Conservation (phyloP, 768 basidiomycete genomes). For the Candolleomyces eurysporus region DNA sequence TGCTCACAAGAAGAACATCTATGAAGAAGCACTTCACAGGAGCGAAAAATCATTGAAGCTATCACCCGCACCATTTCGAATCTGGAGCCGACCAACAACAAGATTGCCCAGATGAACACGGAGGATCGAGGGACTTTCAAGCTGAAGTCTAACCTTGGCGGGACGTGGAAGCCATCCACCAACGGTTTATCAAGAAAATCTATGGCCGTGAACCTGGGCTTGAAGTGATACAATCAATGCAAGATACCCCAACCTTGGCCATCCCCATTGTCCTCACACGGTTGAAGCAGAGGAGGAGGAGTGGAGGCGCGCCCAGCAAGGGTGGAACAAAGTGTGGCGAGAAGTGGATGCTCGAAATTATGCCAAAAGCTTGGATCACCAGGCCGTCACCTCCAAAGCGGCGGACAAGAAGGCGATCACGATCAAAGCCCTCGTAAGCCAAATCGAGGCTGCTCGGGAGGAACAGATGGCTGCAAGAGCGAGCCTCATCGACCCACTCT, state of each 20-base stretch:
- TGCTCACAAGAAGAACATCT: slow-evolving; percentile 90
- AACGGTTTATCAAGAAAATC: slow-evolving; percentile 94
- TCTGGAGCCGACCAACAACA: slow-evolving; percentile 88
- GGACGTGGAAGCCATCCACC: slow-evolving; percentile 84
- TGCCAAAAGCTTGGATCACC: slow-evolving; percentile 90
- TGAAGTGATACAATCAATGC: slow-evolving; percentile 84
- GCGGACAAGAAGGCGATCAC: slow-evolving; percentile 85
- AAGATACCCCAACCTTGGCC: slow-evolving; percentile 86
- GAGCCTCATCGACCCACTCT: slow-evolving; percentile 52
- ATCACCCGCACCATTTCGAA: slow-evolving; percentile 86
- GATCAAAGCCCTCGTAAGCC: slow-evolving; percentile 72
- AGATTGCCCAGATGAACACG: slow-evolving; percentile 72
- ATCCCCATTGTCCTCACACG: slow-evolving; percentile 88
- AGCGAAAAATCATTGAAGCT: slow-evolving; percentile 96
- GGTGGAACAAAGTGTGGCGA: slow-evolving; percentile 99
- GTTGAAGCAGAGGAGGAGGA: slow-evolving; percentile 94
- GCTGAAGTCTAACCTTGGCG: slow-evolving; percentile 85
- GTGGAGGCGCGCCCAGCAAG: slow-evolving; percentile 95
- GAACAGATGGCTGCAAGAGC: slow-evolving; percentile 79
- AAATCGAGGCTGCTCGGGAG: slow-evolving; percentile 82
- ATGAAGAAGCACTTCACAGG: slow-evolving; percentile 94
- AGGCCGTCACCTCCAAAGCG: slow-evolving; percentile 86
- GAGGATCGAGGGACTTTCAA: slow-evolving; percentile 84
- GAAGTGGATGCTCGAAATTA: slow-evolving; percentile 96
- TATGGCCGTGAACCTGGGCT: slow-evolving; percentile 85